Evolutionary conservation across 2,329 filamentous ascomycete species (phyloP), one percentile per base, ranked within the genome.

Genomic region (Pestalotiopsis sp.): DNA sequence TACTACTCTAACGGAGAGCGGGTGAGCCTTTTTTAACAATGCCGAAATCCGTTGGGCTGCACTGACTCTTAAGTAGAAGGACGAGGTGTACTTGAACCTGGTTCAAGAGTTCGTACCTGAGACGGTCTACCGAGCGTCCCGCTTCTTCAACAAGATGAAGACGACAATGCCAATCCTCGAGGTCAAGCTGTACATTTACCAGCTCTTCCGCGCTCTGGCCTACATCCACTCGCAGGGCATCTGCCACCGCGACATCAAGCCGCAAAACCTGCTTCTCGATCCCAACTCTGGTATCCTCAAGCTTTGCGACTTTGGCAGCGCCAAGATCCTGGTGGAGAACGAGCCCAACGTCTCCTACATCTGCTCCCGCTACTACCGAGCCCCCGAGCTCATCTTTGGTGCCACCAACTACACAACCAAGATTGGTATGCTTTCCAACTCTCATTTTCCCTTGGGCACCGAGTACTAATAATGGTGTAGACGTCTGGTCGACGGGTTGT

Each of bases 111-210:
- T 94, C 77, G 96, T 99, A 64, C 96, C 96, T 65, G 96, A 99
- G 85, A 99, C 96, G 13, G 96, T 99, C 65, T 99, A 99, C 83
- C 92, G 96, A 78, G 96, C 96, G 58, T 98, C 96, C 72, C 92
- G 96, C 77, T 98, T 98, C 85, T 99, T 99, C 89, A 98, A 97
- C 88, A 99, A 99, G 87, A 92, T 98, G 92, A 99, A 98, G 90
- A 97, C 95, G 6, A 98, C 95, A 66, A 99, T 99, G 96, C 96
- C 96, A 17, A 97, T 95, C 76, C 90, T 99, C 75, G 96, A 99
- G 83, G 94, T 98, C 80, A 99, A 99, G 87, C 92, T 99, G 72
- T 99, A 98, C 87, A 99, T 95, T 80, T 99, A 99, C 85, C 96
- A 99, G 86, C 92, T 99, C 67, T 99, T 99, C 90, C 92, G 96